Evolutionary conservation across 2,329 filamentous ascomycete species (phyloP), one percentile per base, ranked within the genome.

Genomic region (Microascus cirrosus): DNA sequence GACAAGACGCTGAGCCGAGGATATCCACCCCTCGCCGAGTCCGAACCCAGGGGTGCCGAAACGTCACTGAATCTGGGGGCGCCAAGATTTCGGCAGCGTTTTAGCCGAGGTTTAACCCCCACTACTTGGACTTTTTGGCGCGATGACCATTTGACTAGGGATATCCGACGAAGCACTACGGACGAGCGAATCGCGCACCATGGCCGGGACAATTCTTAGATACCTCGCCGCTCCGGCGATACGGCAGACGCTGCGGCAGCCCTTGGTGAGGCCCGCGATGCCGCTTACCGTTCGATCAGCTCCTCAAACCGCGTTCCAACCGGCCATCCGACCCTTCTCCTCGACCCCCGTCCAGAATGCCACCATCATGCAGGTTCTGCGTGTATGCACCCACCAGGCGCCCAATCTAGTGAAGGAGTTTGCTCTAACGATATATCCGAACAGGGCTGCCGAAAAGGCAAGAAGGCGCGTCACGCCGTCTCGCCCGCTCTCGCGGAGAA

Each of bases 401-500:
- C 15, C 53, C 11, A 51, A 42, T 11, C 11, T 20, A 11, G 11
- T 20, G 45, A 50, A 50, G 39, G 18, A 3, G 18, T 42, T 52
- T 25, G 8, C 2, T 34, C 8, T 20, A 36, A 53, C 22, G 15
- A 28, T 34, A 54, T 20, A 61, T 71, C 48, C 18, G n/a, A 18
- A 20, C 24, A 84, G 70, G 90, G 90, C 64, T 92, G 89, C 68
- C 88, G 94, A 61, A 83, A 83, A 64, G 79, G 84, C 54, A 90
- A 95, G 74, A 83, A 83, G 60, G 89, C 88, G 1, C 90, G 94
- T 62, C 91, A 95, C 74, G 83, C 89, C 64, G 85, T 90, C 56
- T 97, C 93, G 2, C 94, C 94, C 0, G 92, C 93, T 24, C 81
- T 99, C 57, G 78, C 79, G 55, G 79, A 79, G 62, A 80, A 80